Evolutionary conservation across 176 grass and related monocot species (phyloP), one percentile per base, ranked within the genome.

Genomic region (Paspalum notatum): DNA sequence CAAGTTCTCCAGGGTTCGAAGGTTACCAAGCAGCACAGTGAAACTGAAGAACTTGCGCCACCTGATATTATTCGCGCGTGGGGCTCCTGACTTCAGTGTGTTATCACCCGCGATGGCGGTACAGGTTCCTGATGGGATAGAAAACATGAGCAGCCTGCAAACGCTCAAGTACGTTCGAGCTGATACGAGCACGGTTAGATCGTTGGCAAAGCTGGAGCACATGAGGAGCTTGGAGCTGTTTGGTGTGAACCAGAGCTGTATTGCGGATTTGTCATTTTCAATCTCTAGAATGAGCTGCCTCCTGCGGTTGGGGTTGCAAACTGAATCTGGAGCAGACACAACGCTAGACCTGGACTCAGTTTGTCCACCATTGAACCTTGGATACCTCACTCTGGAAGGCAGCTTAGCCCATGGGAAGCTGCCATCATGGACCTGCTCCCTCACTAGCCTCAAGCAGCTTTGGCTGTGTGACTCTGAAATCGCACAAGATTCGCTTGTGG

Each of bases 11-110:
- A 73, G 25, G 21, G 24, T 90, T 2, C 46, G 57, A 4, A 67
- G 10, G 20, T 12, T 90, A 18, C 80, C 84, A 17, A 48, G 18
- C 1, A 85, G 52, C 15, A 39, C 50, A 22, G 20, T 54, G 4
- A 75, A 83, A 69, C 47, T 86, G 37, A 67, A 55, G 45, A 83
- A n/a, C 42, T 21, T 87, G 64, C 68, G 71, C 20, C 89, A 91
- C 32, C 64, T 91, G 55, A 65, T 84, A 55, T 12, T 91, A 12
- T 48, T 43, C 53, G 72, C 49, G n/a, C 78, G 78, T 3, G 26
- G 12, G 22, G 37, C 16, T 2, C 11, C 71, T 24, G 20, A 63
- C n/a, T 25, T 50, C 0, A 6, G 4, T 3, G 25, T 18, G 9
- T 42, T 54, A 3, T 37, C 7, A 14, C 63, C 72, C 3, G 72